Conservation (phyloP, 2,329 filamentous ascomycete species). For the Thelonectria olida region DNA sequence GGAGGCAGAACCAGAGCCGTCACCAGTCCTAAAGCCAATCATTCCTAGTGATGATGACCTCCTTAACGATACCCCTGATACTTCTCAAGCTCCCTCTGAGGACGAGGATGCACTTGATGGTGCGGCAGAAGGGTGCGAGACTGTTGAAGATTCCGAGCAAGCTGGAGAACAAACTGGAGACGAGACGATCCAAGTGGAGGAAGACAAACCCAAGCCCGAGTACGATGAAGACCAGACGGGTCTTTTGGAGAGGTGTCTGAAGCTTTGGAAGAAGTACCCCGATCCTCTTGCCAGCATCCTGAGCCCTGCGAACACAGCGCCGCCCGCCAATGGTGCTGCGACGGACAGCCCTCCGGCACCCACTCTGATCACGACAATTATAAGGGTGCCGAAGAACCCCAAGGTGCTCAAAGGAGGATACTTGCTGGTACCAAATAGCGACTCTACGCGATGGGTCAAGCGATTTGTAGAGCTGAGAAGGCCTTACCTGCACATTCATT, state of each 20-base stretch:
- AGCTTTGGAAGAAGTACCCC: slow-evolving; percentile 71
- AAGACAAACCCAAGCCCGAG: slow-evolving; percentile 46
- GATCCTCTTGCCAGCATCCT: slow-evolving; percentile 66
- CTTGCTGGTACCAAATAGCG: slow-evolving; percentile 83
- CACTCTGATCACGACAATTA: slow-evolving; percentile 78
- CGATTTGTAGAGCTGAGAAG: slow-evolving; percentile 91
- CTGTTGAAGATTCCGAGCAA: slow-evolving; percentile 27
- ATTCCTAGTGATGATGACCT: slow-evolving; percentile 66
- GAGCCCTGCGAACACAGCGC: slow-evolving; percentile 70
- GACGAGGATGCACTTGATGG: slow-evolving; percentile 37
- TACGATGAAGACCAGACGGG: slow-evolving; percentile 57
- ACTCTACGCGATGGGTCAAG: slow-evolving; percentile 86
- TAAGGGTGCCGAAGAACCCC: slow-evolving; percentile 82
- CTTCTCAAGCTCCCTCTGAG: slow-evolving; percentile 54
- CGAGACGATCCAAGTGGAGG: slow-evolving; percentile 36
- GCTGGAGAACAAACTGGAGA: slow-evolving; percentile 31
- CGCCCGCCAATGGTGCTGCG: slow-evolving; percentile 70
- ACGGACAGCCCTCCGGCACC: slow-evolving; percentile 61
- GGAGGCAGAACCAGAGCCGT: slow-evolving; percentile 49
- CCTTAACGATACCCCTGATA: slow-evolving; percentile 65
- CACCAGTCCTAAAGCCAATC: slow-evolving; percentile 49
- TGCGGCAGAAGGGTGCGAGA: slow-evolving; percentile 34
- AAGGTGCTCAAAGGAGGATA: slow-evolving; percentile 87
- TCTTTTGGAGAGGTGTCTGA: slow-evolving; percentile 65
- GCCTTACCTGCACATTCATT: slow-evolving; percentile 92